Evolutionary conservation across 371 early-diverging fungal genomes (phyloP).

Genomic region (Saksenaea vasiformis): DNA sequence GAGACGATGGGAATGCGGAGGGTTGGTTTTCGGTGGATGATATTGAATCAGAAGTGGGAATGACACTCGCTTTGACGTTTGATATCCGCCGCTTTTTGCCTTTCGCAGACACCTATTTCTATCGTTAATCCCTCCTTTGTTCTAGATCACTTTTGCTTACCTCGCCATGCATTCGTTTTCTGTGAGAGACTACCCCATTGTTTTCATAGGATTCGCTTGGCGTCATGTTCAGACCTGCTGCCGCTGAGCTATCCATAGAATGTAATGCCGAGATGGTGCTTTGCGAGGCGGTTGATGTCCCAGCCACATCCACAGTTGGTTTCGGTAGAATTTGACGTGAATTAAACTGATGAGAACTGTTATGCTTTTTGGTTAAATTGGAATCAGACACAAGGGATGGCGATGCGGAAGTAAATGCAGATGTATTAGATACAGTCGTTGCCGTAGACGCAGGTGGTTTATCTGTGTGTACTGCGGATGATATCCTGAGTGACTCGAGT

Average conservation of each 20-base stretch:
- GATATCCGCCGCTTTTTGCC: conserved; percentile 16
- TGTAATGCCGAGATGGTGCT: conserved; percentile 4
- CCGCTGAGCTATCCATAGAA: background rate
- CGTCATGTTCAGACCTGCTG: conserved; percentile 5
- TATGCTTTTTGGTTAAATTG: background rate
- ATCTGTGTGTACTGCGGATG: conserved; percentile 4
- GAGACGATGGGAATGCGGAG: conserved; percentile 1
- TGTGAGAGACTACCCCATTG: background rate
- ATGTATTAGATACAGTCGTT: background rate
- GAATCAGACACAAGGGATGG: background rate
- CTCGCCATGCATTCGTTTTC: conserved; percentile 7
- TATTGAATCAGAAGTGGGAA: background rate
- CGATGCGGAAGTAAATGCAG: background rate
- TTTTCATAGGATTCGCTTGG: conserved; percentile 1
- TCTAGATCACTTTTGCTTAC: background rate
- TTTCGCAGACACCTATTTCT: conserved; percentile 4
- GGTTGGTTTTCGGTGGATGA: background rate
- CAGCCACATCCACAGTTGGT: conserved; percentile 10
- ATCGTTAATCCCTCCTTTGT: background rate
- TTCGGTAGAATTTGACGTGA: conserved; percentile 30
- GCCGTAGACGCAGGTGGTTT: background rate
- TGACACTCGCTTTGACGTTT: background rate
- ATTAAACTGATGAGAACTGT: background rate
- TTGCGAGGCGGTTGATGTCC: background rate
- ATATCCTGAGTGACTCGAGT: conserved; percentile 24